Percentiles rank a stretch among this genome's conserved stretches.
Conservation (phyloP, 139 green algal genomes). For the Coelastrella sp. region DNA sequence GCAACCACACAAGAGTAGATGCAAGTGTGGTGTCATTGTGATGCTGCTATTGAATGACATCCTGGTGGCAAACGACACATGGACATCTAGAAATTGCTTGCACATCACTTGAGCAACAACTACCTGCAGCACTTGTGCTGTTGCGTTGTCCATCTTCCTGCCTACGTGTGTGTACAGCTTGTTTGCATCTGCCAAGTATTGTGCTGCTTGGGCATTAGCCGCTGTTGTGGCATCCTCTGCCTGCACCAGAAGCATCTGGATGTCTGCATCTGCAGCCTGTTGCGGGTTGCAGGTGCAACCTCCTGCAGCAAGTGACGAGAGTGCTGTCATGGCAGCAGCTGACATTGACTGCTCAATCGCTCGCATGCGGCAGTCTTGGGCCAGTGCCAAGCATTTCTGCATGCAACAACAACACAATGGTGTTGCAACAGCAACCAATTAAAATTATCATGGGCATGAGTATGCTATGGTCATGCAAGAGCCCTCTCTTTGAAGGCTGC, state of each 20-base stretch:
- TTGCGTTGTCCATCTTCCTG: conserved; percentile 7
- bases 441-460: too few relatives aligned
- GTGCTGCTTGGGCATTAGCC: background rate
- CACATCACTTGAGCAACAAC: too few relatives aligned
- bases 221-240: background rate
- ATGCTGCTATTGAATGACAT: background rate
- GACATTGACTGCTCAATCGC: conserved; percentile 1
- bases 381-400: conserved; percentile 29
- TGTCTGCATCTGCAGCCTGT: background rate
- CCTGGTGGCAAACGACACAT: too few relatives aligned
- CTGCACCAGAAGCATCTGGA: background rate
- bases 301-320: background rate
- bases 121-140: conserved; percentile 22
- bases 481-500: too few relatives aligned
- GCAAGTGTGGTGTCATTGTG: background rate
- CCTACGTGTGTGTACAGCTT: background rate
- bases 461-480: too few relatives aligned
- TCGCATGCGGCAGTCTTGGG: conserved; percentile 22
- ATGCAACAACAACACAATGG: background rate
- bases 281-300: background rate
- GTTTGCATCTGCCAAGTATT: conserved; percentile 25
- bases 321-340: background rate
- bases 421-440: background rate
- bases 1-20: background rate
- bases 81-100: too few relatives aligned